Base-by-base conservation (phyloP, 2,329 filamentous ascomycete genomes). In the Pseudopithomyces chartarum region DNA sequence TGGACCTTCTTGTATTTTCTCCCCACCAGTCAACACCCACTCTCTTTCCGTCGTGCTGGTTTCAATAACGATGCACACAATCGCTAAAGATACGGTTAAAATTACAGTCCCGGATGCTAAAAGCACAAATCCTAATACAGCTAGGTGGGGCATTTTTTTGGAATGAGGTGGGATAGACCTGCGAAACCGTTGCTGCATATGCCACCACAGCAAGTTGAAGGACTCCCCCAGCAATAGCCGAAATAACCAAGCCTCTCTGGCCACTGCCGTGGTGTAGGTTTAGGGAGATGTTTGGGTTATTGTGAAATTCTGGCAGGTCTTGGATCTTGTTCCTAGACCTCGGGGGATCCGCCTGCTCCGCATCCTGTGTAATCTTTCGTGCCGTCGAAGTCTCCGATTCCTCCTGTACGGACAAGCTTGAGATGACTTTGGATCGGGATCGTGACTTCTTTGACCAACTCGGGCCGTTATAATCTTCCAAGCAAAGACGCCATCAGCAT, bases 61-160 rank as follows among this genome's bases (percentile, higher is more conserved):
- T 26, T 50, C 47, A 33, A 50, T 50, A 22, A 50, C 19, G 33
- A 20, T 50, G 34, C 47, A 50, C 15, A 50, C 32, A 23, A 50
- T 15, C 29, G 22, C 34, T n/a, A 50, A 23, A 8, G 47, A 19
- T n/a, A 50, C 15, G 6, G 47, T 50, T 23, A 50, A 50, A 43
- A 43, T 43, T 17, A 43, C 6, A 20, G n/a, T 43, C 6, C 19
- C 40, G 15, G 17, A 5, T 20, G 47, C 34, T 22, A 50, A 20
- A 39, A 50, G 47, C 34, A 50, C 12, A n/a, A 38, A 50, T 34
- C 32, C 47, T 12, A 26, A 6, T 33, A 36, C 6, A 26, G 32
- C 33, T 22, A 50, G 47, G 39, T 39, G 32, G n/a, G 33, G 47
- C 20, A 17, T 12, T 13, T 50, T 15, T 7, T 50, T 33, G 13